Percentiles rank a stretch among this genome's conserved stretches.
These are phyloP conservation scores for Tubosaeta brunneosetosa DNA, from an alignment of 768 basidiomycete species.

Conservation along the genomic window DNA sequence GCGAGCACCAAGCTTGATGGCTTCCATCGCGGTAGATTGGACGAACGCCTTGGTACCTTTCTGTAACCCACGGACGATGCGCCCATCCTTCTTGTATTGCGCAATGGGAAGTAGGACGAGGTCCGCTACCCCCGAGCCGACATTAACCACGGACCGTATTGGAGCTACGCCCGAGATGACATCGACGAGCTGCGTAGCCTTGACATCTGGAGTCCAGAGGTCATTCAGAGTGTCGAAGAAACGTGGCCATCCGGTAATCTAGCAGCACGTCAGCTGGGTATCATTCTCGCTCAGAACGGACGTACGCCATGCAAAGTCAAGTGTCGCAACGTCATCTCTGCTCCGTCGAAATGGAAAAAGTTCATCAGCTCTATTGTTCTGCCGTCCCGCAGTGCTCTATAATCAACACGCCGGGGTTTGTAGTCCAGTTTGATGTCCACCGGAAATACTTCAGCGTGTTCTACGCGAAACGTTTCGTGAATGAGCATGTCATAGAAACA, in stretches of 20 bases:
- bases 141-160: conserved; percentile 94
- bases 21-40: conserved; percentile 91
- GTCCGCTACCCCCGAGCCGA: conserved; percentile 95
- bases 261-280: conserved; percentile 11
- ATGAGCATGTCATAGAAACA: not conserved
- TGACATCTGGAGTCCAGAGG: conserved; percentile 98
- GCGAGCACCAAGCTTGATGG: conserved; percentile 88
- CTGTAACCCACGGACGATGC: conserved; percentile 88
- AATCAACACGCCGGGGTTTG: conserved; percentile 96
- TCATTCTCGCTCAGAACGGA: conserved; percentile 10
- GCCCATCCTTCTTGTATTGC: conserved; percentile 95
- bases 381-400: conserved; percentile 83
- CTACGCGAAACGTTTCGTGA: conserved; percentile 35
- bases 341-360: conserved; percentile 99
- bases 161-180: conserved; percentile 96
- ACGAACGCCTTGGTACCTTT: conserved; percentile 92
- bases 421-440: conserved; percentile 96
- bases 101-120: conserved; percentile 93
- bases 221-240: conserved; percentile 93
- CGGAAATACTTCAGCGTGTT: conserved; percentile 93
- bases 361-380: conserved; percentile 98
- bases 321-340: conserved; percentile 95
- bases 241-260: conserved; percentile 92
- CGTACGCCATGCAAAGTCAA: conserved; percentile 88
- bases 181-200: conserved; percentile 95